Evolutionary conservation across 2,329 filamentous ascomycete genomes (phyloP), one percentile per base, ranked within the genome.

Genomic region (Hymenoscyphus repandus): DNA sequence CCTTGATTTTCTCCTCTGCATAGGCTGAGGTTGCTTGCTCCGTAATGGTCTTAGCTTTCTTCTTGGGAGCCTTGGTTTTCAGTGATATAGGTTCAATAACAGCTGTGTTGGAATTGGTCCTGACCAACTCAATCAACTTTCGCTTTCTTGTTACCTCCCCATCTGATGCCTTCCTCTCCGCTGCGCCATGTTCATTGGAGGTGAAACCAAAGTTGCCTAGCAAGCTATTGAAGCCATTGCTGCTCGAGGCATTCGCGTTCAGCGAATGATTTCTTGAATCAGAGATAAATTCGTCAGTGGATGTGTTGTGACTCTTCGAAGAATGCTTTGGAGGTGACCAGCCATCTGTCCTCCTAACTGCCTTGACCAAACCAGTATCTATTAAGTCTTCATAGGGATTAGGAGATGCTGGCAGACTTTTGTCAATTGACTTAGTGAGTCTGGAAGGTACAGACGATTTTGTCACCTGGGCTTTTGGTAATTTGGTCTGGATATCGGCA

Each of bases 31-130:
- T 92, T 10, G 88, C 87, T 45, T 88, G 70, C 37, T 82, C 87
- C 0, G 90, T 95, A 50, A 95, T 84, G 0, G 89, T 95, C 37
- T 81, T 82, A 0, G 83, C 70, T 66, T 86, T 91, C 68, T 87
- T 90, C 66, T 80, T 83, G 3, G 76, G 70, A 5, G 73, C 71
- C 57, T 81, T 85, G 18, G 69, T 64, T 62, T 79, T 80, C 1
- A 61, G 56, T 0, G 69, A 69, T 1, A 69, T 68, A 15, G 61
- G 65, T 39, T 27, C 27, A 6, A 17, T n/a, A 2, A 62, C 46
- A 51, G 56, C 44, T n/a, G 36, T 30, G 15, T 58, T 43, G 37
- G 56, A 56, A 49, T 58, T 68, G 59, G 67, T 66, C 1, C 71
- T 66, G 1, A 80, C 67, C 36, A 77, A 62, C 40, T 83, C 77